Conservation (phyloP, 176 grass and related monocot species). For the Alopecurus myosuroides region DNA sequence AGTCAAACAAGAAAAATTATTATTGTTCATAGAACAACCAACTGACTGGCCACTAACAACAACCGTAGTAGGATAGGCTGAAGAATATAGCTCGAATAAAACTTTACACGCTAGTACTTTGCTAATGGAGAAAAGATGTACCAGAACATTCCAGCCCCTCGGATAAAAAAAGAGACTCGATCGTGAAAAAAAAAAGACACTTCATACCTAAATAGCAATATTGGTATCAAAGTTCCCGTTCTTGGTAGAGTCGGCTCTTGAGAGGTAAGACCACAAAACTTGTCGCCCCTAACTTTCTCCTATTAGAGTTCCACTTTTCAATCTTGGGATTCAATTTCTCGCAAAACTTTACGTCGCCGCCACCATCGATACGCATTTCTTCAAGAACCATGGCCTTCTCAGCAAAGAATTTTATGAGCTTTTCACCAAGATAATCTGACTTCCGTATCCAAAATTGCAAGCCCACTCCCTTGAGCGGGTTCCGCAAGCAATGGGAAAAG, state of each 20-base stretch:
- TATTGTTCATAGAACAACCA: too few relatives aligned
- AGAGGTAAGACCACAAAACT: neutral
- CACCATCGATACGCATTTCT: neutral
- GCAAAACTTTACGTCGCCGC: neutral
- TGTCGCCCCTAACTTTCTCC: neutral
- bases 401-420: neutral
- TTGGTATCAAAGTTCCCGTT: neutral
- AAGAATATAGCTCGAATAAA: too few relatives aligned
- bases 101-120: too few relatives aligned
- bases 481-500: neutral
- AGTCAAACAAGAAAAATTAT: too few relatives aligned
- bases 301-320: neutral
- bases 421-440: neutral
- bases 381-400: neutral
- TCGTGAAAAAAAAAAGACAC: neutral
- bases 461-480: neutral
- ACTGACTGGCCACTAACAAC: too few relatives aligned
- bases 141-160: too few relatives aligned
- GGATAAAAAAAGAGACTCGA: too few relatives aligned
- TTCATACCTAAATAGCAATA: neutral
- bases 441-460: neutral
- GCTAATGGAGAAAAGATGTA: too few relatives aligned
- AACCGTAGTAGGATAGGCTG: too few relatives aligned
- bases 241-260: neutral
- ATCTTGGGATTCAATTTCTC: neutral